phyloP scores from a whole-genome alignment of 2,329 filamentous ascomycete species.

The Aureobasidium sp. region DNA sequence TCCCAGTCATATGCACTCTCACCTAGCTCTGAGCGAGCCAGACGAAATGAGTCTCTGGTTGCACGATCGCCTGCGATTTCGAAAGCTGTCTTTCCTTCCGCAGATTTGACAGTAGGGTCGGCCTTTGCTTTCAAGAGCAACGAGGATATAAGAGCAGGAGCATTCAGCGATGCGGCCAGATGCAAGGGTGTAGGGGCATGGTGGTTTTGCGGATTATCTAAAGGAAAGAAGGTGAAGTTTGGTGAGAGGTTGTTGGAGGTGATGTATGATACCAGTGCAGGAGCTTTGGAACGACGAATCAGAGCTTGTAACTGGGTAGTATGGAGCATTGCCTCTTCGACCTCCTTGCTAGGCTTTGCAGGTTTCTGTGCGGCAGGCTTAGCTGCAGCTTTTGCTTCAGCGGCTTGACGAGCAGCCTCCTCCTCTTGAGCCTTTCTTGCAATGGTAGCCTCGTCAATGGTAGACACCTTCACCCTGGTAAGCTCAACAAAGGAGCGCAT shows the following conservation, averaged over 20 bases:
- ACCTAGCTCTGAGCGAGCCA: slow-evolving; percentile 75
- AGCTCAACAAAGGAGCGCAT: slow-evolving; percentile 93
- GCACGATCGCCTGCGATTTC: slow-evolving; percentile 78
- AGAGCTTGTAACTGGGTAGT: slow-evolving; percentile 84
- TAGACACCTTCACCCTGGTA: slow-evolving; percentile 77
- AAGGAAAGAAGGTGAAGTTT: slow-evolving; percentile 68
- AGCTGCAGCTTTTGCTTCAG: slow-evolving; percentile 29
- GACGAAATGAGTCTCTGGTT: slow-evolving; percentile 84
- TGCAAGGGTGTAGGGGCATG: slow-evolving; percentile 81
- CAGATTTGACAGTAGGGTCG: slow-evolving; percentile 63
- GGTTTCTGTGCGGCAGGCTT: slow-evolving; percentile 37
- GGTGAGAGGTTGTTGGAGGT: slow-evolving; percentile 64
- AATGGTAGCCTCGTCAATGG: slow-evolving; percentile 53
- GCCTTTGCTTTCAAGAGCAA: slow-evolving; percentile 68
- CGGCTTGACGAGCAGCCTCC: slow-evolving; percentile 20
- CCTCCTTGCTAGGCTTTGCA: slow-evolving; percentile 63
- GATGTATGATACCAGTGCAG: slow-evolving; percentile 77
- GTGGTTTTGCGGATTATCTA: slow-evolving; percentile 58
- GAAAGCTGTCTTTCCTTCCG: slow-evolving; percentile 77
- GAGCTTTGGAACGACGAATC: slow-evolving; percentile 82
- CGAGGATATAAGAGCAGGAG: slow-evolving; percentile 66
- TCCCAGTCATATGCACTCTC: slow-evolving; percentile 75
- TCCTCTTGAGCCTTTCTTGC: slow-evolving; percentile 29
- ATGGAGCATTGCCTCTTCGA: slow-evolving; percentile 74
- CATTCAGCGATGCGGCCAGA: slow-evolving; percentile 74